Evolutionary conservation across 192 early-diverging fungal genomes (phyloP), one percentile per base, ranked within the genome.

Genomic region (Physocladia obscura): DNA sequence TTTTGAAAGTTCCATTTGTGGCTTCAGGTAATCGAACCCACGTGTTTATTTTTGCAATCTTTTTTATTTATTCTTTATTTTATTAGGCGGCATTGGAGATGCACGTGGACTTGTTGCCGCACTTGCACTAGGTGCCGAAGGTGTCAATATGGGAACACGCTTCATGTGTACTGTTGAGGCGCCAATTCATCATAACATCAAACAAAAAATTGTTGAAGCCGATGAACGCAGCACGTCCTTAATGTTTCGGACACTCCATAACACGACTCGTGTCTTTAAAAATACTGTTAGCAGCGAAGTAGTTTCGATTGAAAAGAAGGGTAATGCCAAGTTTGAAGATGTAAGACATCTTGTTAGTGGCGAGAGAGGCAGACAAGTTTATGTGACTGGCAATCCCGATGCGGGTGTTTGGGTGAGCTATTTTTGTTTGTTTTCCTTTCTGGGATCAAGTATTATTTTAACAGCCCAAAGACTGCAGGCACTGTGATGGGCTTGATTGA

Each of bases 71-170:
- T 13, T 31, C 8, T 13, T 21, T 22, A 11, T 56, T 21, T 27
- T 27, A 56, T 15, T 22, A 54, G 57, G 81, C 50, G 91, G 91
- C 60, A 84, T 93, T 70, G 91, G 88, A 49, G 88, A 91, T 70
- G 91, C 89, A 19, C 75, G 88, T 30, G 91, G 91, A 68, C 81
- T 93, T 21, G 89, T 87, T 57, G 76, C 78, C 6, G 82, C 83
- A 0, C 70, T 85, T 32, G 77, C 78, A 1, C 70, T 85, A 8
- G 83, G 83, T 6, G 76, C 74, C 17, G 74, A 83, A 71, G 90
- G 89, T 49, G 76, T 91, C 67, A 91, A 91, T 76, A 91, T 91
- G 90, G 91, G 91, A 47, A 93, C 91, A 15, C 88, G 91, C n/a
- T 93, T 93, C 83, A 86, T 93, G 88, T 89, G 87, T 77, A 91